Conservation (phyloP, 441 rosid genomes). For the Croton laevigatus region DNA sequence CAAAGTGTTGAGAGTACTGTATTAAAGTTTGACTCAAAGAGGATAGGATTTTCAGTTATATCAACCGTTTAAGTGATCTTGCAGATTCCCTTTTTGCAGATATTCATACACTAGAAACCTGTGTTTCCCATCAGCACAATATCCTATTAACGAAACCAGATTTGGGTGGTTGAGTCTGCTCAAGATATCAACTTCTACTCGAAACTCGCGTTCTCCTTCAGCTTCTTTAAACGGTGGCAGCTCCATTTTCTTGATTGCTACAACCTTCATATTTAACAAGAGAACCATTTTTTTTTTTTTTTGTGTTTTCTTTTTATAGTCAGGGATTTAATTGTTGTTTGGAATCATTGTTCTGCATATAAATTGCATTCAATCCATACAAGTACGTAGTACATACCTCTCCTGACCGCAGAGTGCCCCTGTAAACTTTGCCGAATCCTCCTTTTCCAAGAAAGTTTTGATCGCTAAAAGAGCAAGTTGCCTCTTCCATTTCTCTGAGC, state of each 20-base stretch:
- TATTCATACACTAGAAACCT: slow-evolving; percentile 90
- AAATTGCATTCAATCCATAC: too few species aligned
- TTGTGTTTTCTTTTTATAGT: neutral
- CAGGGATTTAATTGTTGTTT: too few species aligned
- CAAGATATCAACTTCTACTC: slow-evolving; percentile 89
- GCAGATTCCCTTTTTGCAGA: slow-evolving; percentile 91
- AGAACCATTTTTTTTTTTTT: slow-evolving; percentile 19
- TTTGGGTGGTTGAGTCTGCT: slow-evolving; percentile 94
- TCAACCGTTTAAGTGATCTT: slow-evolving; percentile 88
- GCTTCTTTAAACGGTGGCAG: slow-evolving; percentile 74
- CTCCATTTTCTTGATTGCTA: slow-evolving; percentile 97
- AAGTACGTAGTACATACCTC: slow-evolving; percentile 44
- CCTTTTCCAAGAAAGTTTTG: slow-evolving; percentile 77
- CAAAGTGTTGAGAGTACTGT: slow-evolving; percentile 16
- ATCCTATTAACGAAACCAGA: slow-evolving; percentile 83
- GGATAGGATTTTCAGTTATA: slow-evolving; percentile 18
- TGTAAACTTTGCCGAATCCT: slow-evolving; percentile 89
- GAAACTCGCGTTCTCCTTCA: slow-evolving; percentile 88
- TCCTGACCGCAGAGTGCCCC: slow-evolving; percentile 76
- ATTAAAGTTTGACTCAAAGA: slow-evolving; percentile 4
- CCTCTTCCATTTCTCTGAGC: slow-evolving; percentile 89
- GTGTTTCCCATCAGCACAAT: slow-evolving; percentile 87
- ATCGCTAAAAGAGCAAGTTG: slow-evolving; percentile 71
- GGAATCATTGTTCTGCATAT: neutral
- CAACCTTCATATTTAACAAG: slow-evolving; percentile 49